phyloP scores from a whole-genome alignment of 139 green algal genomes.

The Haematococcus lacustris region DNA sequence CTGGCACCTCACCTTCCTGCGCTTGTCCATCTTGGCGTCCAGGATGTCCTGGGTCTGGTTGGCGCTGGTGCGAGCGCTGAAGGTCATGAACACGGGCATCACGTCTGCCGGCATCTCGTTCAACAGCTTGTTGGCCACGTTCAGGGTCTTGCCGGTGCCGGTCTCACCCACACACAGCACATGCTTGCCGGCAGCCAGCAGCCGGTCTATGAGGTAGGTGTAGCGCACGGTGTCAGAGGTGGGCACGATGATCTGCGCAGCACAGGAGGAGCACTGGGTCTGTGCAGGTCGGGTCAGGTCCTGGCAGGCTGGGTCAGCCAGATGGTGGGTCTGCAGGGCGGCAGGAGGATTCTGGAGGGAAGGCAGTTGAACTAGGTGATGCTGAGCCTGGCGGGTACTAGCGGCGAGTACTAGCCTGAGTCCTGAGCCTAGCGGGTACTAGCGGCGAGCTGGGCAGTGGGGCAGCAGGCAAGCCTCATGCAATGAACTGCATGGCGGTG shows the following conservation, averaged over 20 bases:
- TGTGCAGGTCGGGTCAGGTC: too few species aligned
- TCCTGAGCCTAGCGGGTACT: too few species aligned
- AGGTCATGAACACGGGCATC: slow-evolving; percentile 69
- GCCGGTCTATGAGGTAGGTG: slow-evolving; percentile 60
- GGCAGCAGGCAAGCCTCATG: too few species aligned
- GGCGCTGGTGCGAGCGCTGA: slow-evolving; percentile 65
- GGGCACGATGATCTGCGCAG: slow-evolving; percentile 63
- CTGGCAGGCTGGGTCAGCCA: too few species aligned
- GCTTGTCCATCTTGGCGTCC: slow-evolving; percentile 71
- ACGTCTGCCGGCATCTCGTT: slow-evolving; percentile 54
- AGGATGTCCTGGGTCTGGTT: slow-evolving; percentile 80
- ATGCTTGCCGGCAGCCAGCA: slow-evolving; percentile 48
- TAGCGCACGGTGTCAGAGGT: slow-evolving; percentile 71
- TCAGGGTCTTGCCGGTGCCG: slow-evolving; percentile 80
- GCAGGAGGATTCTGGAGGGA: too few species aligned
- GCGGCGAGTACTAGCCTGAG: too few species aligned
- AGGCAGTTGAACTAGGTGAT: too few species aligned
- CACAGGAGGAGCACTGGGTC: too few species aligned
- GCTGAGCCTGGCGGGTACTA: too few species aligned
- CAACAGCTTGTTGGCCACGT: slow-evolving; percentile 60
- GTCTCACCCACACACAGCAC: slow-evolving; percentile 77
- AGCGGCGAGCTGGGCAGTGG: too few species aligned
- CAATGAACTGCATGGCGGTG: too few species aligned
- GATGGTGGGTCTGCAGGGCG: too few species aligned
- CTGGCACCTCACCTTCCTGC: slow-evolving; percentile 60